phyloP scores from a whole-genome alignment of 176 grass and related monocot species.

The Panicum miliaceum region DNA sequence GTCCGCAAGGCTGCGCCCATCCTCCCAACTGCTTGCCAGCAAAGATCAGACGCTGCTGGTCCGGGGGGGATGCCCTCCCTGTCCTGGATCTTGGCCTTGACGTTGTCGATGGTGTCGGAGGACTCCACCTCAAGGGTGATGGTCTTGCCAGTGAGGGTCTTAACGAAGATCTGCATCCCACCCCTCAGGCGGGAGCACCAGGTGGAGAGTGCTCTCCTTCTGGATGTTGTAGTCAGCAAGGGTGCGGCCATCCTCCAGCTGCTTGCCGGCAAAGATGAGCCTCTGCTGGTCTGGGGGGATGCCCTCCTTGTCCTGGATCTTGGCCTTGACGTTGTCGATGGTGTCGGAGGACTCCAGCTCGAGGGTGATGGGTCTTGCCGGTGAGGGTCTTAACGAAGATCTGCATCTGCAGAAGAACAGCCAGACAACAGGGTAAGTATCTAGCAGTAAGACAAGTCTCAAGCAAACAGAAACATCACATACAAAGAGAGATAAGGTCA shows the following conservation, averaged over 20 bases:
- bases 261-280: conserved; percentile 55
- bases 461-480: neutral
- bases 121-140: conserved; percentile 64
- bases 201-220: conserved; percentile 48
- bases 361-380: conserved; percentile 53
- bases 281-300: conserved; percentile 63
- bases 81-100: conserved; percentile 78
- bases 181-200: no score
- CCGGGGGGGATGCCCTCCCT: conserved; percentile 62
- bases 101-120: conserved; percentile 57
- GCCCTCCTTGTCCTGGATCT: no score
- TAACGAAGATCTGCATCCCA: conserved; percentile 30
- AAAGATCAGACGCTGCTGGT: conserved; percentile 61
- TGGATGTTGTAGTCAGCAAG: conserved; percentile 63
- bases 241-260: conserved; percentile 49
- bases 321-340: no score
- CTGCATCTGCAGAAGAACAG: conserved; percentile 49
- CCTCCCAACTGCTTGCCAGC: conserved; percentile 68
- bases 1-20: conserved; percentile 41
- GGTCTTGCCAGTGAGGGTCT: conserved; percentile 59
- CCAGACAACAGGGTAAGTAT: neutral
- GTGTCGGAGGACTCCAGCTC: no score
- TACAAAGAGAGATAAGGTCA: no score
- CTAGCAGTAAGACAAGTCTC: neutral
- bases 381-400: conserved; percentile 68